These are phyloP conservation scores for Fusarium sp. DNA, from an alignment of 2,329 filamentous ascomycete genomes.

Conservation along the genomic window DNA sequence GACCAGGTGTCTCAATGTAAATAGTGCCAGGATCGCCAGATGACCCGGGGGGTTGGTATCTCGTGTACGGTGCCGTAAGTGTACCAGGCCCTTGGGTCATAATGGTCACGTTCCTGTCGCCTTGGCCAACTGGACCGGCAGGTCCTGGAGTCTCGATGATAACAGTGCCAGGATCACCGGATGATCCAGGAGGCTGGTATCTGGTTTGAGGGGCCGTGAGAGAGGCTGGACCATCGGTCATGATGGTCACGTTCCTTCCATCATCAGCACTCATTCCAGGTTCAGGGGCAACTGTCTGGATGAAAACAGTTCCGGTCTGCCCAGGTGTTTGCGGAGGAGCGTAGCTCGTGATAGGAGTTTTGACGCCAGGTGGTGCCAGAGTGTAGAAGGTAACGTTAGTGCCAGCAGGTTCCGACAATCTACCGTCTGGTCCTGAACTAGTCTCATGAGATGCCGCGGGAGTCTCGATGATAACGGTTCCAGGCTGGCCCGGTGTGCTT, in stretches of 20 bases:
- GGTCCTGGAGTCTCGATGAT: background rate
- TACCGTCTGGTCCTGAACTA: background rate
- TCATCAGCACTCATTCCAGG: background rate
- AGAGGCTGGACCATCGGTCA: conserved; percentile 12
- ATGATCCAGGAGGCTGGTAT: conserved; percentile 9
- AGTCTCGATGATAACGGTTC: conserved; percentile 28
- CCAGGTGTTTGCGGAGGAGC: conserved; percentile 16
- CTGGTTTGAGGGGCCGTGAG: conserved; percentile 20
- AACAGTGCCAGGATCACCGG: background rate
- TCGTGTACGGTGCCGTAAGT: background rate
- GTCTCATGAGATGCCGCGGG: conserved; percentile 13
- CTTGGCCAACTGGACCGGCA: background rate
- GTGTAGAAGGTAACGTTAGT: conserved; percentile 28
- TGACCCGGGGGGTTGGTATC: background rate
- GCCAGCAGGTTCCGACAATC: background rate
- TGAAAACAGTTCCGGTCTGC: conserved; percentile 25
- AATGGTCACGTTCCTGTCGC: background rate
- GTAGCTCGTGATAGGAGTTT: conserved; percentile 19
- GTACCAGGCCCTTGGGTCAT: background rate
- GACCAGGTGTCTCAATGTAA: background rate
- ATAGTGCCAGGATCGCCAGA: background rate
- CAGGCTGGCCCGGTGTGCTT: conserved; percentile 14
- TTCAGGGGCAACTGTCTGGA: conserved; percentile 19
- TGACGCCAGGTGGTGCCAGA: conserved; percentile 12
- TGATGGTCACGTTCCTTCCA: conserved; percentile 18